Percentiles rank a stretch among this genome's conserved stretches.
Conservation (phyloP, 768 basidiomycete species). For the Sporobolomyces roseus region DNA sequence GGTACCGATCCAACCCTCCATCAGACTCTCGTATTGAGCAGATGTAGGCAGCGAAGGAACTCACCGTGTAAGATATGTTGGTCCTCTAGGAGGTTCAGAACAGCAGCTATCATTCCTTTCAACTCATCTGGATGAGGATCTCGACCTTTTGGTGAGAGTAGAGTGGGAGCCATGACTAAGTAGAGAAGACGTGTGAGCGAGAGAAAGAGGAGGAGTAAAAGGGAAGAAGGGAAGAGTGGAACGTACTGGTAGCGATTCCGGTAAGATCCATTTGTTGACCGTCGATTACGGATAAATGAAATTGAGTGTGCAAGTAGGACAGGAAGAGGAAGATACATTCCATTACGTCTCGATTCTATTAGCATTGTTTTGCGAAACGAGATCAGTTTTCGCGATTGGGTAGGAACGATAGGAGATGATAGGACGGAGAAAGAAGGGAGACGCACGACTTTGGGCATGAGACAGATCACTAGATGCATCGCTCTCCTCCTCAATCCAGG, state of each 20-base stretch:
- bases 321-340: constrained; percentile 38
- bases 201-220: neutral
- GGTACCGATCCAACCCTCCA: neutral
- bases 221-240: neutral
- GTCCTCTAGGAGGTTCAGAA: constrained; percentile 33
- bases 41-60: neutral
- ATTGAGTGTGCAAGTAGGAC: constrained; percentile 22
- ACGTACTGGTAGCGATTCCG: constrained; percentile 18
- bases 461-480: constrained; percentile 36
- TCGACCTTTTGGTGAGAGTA: constrained; percentile 25
- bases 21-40: neutral
- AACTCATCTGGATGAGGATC: constrained; percentile 17
- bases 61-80: constrained; percentile 29
- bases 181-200: neutral
- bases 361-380: too few relatives aligned
- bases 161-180: constrained; percentile 32
- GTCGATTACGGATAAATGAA: constrained; percentile 21
- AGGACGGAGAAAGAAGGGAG: neutral
- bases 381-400: neutral
- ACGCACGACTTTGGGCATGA: constrained; percentile 32
- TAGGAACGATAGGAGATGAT: too few relatives aligned
- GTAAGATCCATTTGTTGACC: constrained; percentile 27
- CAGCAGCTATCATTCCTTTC: constrained; percentile 24
- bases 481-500: constrained; percentile 7
- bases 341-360: constrained; percentile 31